phyloP scores from a whole-genome alignment of 192 early-diverging fungal species.

The Spizellomyces sp. region DNA sequence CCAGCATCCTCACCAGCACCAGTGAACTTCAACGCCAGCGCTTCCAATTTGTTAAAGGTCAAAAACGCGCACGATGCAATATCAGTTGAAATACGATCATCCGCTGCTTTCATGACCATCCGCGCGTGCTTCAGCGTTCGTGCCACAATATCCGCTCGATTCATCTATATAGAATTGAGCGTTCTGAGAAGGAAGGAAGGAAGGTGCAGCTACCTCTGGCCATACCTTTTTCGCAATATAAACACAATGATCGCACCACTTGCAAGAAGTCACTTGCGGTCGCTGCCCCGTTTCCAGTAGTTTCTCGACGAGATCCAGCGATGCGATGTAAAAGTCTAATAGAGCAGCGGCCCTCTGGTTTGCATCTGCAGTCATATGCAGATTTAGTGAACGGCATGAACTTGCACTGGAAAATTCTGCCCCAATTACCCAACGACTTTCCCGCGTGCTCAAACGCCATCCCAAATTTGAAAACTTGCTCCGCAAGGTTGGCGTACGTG shows the following conservation, averaged over 20 bases:
- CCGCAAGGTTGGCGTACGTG: background rate
- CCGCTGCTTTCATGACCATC: background rate
- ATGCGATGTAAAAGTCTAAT: conserved; percentile 14
- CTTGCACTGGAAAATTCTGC: conserved; percentile 2
- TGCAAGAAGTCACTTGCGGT: background rate
- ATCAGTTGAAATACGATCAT: background rate
- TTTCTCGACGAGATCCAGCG: conserved; percentile 8
- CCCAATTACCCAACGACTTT: background rate
- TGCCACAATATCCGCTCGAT: background rate
- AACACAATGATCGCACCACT: conserved; percentile 30
- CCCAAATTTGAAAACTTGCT: conserved; percentile 29
- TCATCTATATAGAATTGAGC: background rate
- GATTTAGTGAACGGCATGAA: background rate
- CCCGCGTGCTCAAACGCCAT: conserved; percentile 19
- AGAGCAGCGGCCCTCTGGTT: conserved; percentile 1
- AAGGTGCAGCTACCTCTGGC: background rate
- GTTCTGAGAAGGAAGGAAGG: background rate
- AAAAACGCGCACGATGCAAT: background rate
- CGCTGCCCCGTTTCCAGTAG: background rate
- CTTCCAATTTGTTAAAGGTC: background rate
- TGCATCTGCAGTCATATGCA: background rate
- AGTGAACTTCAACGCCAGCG: too few species aligned
- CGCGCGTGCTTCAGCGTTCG: background rate
- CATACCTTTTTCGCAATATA: conserved; percentile 19
- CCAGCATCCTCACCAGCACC: too few species aligned